Conservation (phyloP, 2,329 filamentous ascomycete genomes). For the Xylaria sp. region DNA sequence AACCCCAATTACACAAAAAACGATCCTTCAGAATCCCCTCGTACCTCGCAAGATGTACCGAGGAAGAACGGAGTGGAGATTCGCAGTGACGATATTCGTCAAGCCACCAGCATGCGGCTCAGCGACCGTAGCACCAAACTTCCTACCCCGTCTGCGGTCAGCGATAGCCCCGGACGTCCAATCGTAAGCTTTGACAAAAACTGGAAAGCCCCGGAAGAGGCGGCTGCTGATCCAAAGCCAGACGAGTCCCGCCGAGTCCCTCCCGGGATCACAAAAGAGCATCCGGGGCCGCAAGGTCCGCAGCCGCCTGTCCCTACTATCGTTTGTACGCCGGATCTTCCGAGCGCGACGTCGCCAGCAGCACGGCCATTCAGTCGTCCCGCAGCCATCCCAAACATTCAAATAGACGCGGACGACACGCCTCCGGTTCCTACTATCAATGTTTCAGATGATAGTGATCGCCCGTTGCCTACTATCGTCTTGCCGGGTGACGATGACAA, state of each 20-base stretch:
- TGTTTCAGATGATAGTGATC: slow-evolving; percentile 47
- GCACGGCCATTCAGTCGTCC: slow-evolving; percentile 45
- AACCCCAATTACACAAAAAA: slow-evolving; percentile 83
- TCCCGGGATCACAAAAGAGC: slow-evolving; percentile 41
- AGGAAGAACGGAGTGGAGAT: slow-evolving; percentile 83
- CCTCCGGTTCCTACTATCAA: slow-evolving; percentile 59
- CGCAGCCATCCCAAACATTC: slow-evolving; percentile 51
- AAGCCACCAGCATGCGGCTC: slow-evolving; percentile 86
- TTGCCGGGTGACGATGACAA: slow-evolving; percentile 41
- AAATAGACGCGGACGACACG: slow-evolving; percentile 49
- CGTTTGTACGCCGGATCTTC: slow-evolving; percentile 57
- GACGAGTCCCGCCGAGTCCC: slow-evolving; percentile 49
- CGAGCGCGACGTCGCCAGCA: slow-evolving; percentile 41
- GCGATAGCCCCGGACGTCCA: slow-evolving; percentile 85
- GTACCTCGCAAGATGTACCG: slow-evolving; percentile 51
- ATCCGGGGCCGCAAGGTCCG: slow-evolving; percentile 39
- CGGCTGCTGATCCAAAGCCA: slow-evolving; percentile 74
- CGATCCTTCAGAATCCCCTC: slow-evolving; percentile 45
- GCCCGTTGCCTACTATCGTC: slow-evolving; percentile 50
- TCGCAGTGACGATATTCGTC: slow-evolving; percentile 83
- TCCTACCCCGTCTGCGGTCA: slow-evolving; percentile 88
- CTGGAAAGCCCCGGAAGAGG: slow-evolving; percentile 76
- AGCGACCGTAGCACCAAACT: slow-evolving; percentile 86
- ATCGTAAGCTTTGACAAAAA: slow-evolving; percentile 95
- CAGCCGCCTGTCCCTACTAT: slow-evolving; percentile 56